These are phyloP conservation scores for Shiraia sp. DNA, from an alignment of 2,329 filamentous ascomycete genomes.

Conservation along the genomic window DNA sequence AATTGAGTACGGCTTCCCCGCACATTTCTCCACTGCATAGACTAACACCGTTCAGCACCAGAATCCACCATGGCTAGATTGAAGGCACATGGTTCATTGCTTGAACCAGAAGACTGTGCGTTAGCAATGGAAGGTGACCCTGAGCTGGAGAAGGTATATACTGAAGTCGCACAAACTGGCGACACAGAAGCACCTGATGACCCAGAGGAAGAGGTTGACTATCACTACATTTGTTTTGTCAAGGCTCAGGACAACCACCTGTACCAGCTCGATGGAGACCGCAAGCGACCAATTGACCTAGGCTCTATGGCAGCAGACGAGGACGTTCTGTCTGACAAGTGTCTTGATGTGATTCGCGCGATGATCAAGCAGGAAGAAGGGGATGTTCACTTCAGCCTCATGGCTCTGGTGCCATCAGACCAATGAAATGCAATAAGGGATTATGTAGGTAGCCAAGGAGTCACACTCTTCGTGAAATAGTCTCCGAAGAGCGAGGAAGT, in stretches of 20 bases:
- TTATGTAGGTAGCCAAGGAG: constrained; percentile 58
- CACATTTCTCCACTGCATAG: too few species aligned
- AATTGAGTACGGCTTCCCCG: constrained; percentile 56
- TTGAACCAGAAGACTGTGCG: constrained; percentile 15
- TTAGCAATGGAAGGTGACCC: constrained; percentile 23
- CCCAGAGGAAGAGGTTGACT: constrained; percentile 40
- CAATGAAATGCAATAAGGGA: background rate
- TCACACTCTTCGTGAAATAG: constrained; percentile 52
- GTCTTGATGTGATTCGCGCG: constrained; percentile 22
- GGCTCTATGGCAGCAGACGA: constrained; percentile 19
- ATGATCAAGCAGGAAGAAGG: constrained; percentile 21
- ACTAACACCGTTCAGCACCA: constrained; percentile 11
- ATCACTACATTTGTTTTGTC: constrained; percentile 40
- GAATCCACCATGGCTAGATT: constrained; percentile 18
- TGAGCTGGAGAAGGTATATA: constrained; percentile 33
- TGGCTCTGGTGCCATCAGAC: constrained; percentile 25
- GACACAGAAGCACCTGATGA: constrained; percentile 29
- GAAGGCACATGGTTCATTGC: constrained; percentile 8
- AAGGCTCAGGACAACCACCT: constrained; percentile 31
- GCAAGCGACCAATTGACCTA: constrained; percentile 38
- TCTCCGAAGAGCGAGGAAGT: constrained; percentile 52
- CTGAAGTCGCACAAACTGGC: constrained; percentile 28
- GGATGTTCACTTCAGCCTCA: constrained; percentile 34
- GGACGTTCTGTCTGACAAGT: constrained; percentile 25
- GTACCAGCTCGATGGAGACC: constrained; percentile 37